A percentile compares a stretch with the other conserved stretches of the same genome.
Evolutionary conservation across 495 filamentous ascomycete genomes (phyloP).

Genomic region (Aspergillus sparsus): DNA sequence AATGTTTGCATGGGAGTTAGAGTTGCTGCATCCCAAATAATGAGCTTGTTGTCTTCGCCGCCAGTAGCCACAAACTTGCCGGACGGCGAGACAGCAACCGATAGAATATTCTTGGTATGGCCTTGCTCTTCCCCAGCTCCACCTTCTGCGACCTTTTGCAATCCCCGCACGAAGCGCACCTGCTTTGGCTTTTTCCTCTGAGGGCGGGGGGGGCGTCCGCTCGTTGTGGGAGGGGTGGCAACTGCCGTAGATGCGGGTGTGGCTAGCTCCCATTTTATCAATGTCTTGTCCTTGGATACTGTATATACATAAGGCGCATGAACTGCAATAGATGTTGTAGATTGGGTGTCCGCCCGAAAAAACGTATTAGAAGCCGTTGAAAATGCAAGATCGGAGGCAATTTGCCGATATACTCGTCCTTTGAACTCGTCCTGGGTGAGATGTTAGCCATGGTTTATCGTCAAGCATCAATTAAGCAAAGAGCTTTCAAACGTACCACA

Average conservation of each 20-base stretch:
- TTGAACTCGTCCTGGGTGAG: constrained; percentile 72
- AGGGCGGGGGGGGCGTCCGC: constrained; percentile 60
- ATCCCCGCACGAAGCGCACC: constrained; percentile 64
- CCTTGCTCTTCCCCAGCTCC: constrained; percentile 67
- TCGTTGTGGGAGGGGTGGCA: constrained; percentile 36
- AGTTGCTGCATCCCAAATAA: constrained; percentile 81
- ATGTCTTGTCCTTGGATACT: constrained; percentile 76
- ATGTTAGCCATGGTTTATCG: constrained; percentile 14
- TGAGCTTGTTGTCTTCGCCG: constrained; percentile 74
- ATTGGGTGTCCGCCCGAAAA: constrained; percentile 73
- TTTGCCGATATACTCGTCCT: constrained; percentile 78
- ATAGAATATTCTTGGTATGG: constrained; percentile 74
- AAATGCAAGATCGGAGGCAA: constrained; percentile 71
- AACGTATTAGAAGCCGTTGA: constrained; percentile 60
- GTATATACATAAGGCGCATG: constrained; percentile 81
- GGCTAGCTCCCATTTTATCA: constrained; percentile 84
- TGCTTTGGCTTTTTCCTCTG: constrained; percentile 71
- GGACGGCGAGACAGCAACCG: constrained; percentile 81
- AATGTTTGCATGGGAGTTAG: constrained; percentile 81
- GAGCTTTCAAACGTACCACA: constrained; percentile 54
- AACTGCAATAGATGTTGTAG: constrained; percentile 77
- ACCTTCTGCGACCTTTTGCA: constrained; percentile 61
- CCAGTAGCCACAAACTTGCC: constrained; percentile 92
- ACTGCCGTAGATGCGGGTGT: constrained; percentile 31
- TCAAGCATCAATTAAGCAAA: neutral